Conservation (phyloP, 768 basidiomycete genomes). For the Lentinus brumalis region DNA sequence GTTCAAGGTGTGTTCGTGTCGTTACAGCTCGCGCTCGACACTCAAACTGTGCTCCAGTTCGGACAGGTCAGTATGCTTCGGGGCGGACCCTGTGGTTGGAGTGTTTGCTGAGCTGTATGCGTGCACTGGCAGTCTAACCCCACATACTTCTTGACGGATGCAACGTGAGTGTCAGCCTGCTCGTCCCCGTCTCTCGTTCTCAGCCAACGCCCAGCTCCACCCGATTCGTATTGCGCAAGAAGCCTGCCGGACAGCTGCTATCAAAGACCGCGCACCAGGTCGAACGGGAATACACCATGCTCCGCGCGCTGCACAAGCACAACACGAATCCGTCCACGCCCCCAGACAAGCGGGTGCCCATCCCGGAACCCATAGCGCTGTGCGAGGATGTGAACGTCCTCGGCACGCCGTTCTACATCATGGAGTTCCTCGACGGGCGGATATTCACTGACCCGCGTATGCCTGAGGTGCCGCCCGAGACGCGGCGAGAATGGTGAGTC, state of each 20-base stretch:
- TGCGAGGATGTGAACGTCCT: conserved; percentile 79
- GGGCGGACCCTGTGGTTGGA: not conserved
- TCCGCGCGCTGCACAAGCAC: conserved; percentile 74
- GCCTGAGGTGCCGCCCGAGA: conserved; percentile 62
- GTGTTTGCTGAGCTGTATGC: too few relatives aligned
- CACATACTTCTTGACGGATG: conserved; percentile 89
- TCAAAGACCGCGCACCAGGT: conserved; percentile 94
- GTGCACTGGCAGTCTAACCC: conserved; percentile 91
- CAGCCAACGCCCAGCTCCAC: conserved; percentile 21
- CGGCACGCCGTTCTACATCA: conserved; percentile 93
- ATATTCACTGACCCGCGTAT: conserved; percentile 88
- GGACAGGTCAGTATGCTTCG: conserved; percentile 65
- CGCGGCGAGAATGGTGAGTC: conserved; percentile 71
- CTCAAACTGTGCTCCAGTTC: conserved; percentile 51
- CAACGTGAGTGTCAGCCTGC: conserved; percentile 46
- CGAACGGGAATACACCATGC: conserved; percentile 87
- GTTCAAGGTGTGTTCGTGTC: conserved; percentile 68
- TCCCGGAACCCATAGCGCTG: conserved; percentile 81
- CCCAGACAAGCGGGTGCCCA: conserved; percentile 63
- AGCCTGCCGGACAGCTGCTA: conserved; percentile 85
- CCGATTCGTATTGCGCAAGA: conserved; percentile 88
- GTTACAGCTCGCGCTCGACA: not conserved
- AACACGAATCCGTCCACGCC: conserved; percentile 58
- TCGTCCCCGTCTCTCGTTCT: not conserved
- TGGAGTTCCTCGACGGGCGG: conserved; percentile 93